Conservation (phyloP, 768 basidiomycete species). For the Pleurotus pulmonarius region DNA sequence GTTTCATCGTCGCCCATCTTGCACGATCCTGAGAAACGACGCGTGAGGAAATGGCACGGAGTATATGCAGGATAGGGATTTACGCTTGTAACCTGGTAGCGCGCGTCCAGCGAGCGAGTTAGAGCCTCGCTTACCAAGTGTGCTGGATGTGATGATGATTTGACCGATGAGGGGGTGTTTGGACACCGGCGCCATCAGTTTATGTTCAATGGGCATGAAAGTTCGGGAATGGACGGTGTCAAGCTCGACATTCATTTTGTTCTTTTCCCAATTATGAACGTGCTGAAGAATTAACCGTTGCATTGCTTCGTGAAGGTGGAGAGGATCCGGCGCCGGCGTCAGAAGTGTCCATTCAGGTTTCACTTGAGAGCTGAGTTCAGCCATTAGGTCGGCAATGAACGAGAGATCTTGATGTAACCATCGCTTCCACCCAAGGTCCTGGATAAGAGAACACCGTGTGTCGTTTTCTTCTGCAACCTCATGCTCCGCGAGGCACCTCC, state of each 20-base stretch:
- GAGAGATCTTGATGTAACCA: background rate
- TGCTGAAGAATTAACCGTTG: constrained; percentile 1
- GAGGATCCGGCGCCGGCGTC: background rate
- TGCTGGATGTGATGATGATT: background rate
- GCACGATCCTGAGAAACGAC: too few species aligned
- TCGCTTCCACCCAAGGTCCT: too few species aligned
- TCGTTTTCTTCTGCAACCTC: background rate
- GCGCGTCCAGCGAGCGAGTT: background rate
- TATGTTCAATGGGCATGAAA: background rate
- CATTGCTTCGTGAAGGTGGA: constrained; percentile 10
- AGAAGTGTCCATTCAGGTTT: background rate
- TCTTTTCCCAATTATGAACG: background rate
- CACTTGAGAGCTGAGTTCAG: background rate
- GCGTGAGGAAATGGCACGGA: too few species aligned
- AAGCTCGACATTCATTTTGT: background rate
- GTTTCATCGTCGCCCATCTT: too few species aligned
- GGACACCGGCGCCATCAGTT: background rate
- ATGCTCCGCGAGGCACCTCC: too few species aligned
- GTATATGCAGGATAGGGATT: background rate
- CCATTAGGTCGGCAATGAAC: background rate
- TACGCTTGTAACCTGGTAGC: background rate
- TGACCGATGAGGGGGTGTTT: background rate
- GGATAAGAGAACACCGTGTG: too few species aligned
- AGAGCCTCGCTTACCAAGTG: background rate
- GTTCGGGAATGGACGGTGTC: background rate